A percentile compares a stretch with the other conserved stretches of the same genome.
These are phyloP conservation scores for Cornus florida DNA, from an alignment of 148 eudicot genomes.

Conservation along the genomic window DNA sequence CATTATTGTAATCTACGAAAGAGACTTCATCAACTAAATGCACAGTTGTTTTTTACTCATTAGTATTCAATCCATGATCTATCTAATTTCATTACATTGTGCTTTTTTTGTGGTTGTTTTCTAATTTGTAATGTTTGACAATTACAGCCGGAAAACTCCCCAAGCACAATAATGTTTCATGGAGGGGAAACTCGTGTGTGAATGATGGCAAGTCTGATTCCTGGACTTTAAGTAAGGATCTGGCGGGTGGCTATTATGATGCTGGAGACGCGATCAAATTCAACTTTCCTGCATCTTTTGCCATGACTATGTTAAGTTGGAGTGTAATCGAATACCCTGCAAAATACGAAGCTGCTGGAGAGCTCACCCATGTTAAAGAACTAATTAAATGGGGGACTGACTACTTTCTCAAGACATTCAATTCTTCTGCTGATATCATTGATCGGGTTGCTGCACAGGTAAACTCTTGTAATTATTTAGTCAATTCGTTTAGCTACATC, in stretches of 20 bases:
- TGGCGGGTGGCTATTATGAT: conserved; percentile 86
- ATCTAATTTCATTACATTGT: background rate
- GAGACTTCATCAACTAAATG: background rate
- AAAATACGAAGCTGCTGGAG: conserved; percentile 92
- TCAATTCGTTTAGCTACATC: background rate
- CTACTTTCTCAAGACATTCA: conserved; percentile 89
- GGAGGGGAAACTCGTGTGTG: conserved; percentile 92
- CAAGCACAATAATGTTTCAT: conserved; percentile 85
- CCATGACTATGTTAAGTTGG: conserved; percentile 99
- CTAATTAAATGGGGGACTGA: conserved; percentile 98
- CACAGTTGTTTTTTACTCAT: background rate
- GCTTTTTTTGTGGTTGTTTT: too few relatives aligned
- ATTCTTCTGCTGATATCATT: conserved; percentile 76
- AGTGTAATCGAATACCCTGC: conserved; percentile 95
- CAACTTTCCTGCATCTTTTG: conserved; percentile 79
- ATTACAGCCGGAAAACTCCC: conserved; percentile 87
- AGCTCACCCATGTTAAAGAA: conserved; percentile 81
- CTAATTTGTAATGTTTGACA: background rate
- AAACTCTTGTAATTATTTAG: background rate
- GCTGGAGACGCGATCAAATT: conserved; percentile 99
- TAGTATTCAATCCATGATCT: background rate
- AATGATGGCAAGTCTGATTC: conserved; percentile 69
- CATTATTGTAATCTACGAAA: too few relatives aligned
- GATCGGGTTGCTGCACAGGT: conserved; percentile 71
- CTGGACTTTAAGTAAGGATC: conserved; percentile 52